Percentiles rank a stretch among this genome's conserved stretches.
phyloP scores from a whole-genome alignment of 129 eudicot species.

The Artemisia annua region DNA sequence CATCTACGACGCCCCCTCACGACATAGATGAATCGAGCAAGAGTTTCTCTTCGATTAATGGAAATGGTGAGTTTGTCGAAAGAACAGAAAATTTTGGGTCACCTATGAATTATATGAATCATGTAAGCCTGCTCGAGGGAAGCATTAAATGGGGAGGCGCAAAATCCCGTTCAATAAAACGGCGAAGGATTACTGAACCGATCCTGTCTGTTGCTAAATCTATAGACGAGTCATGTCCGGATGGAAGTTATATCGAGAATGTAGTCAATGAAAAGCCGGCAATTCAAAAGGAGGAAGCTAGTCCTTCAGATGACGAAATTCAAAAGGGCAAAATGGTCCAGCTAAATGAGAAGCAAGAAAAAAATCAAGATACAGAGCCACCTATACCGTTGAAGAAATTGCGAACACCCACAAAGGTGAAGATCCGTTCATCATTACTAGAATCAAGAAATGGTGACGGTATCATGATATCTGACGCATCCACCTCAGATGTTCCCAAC shows the following conservation, averaged over 20 bases:
- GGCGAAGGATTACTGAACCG: slow-evolving; percentile 50
- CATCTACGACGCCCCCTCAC: slow-evolving; percentile 39
- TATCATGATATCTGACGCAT: slow-evolving; percentile 32
- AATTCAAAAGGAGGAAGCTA: slow-evolving; percentile 22
- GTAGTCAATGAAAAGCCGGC: slow-evolving; percentile 26
- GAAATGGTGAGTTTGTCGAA: slow-evolving; percentile 32
- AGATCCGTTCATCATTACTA: slow-evolving; percentile 26
- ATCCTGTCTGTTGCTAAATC: slow-evolving; percentile 29
- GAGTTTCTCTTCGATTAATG: slow-evolving; percentile 26
- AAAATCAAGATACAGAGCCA: slow-evolving; percentile 32
- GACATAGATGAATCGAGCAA: slow-evolving; percentile 28
- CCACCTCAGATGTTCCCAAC: slow-evolving; percentile 33
- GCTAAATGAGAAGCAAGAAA: slow-evolving; percentile 22
- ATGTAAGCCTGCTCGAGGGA: slow-evolving; percentile 52
- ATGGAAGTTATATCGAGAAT: slow-evolving; percentile 32
- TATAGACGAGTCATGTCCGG: slow-evolving; percentile 31
- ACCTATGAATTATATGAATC: slow-evolving; percentile 27
- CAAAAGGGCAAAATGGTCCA: slow-evolving; percentile 37
- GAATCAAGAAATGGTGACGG: slow-evolving; percentile 36
- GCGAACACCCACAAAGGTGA: slow-evolving; percentile 36
- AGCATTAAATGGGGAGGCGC: slow-evolving; percentile 83
- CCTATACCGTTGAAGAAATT: slow-evolving; percentile 36
- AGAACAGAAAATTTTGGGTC: slow-evolving; percentile 34
- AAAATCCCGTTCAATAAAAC: slow-evolving; percentile 75
- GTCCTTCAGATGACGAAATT: slow-evolving; percentile 32